phyloP scores from a whole-genome alignment of 2,329 filamentous ascomycete species.

The Tolypocladium ovalisporum region DNA sequence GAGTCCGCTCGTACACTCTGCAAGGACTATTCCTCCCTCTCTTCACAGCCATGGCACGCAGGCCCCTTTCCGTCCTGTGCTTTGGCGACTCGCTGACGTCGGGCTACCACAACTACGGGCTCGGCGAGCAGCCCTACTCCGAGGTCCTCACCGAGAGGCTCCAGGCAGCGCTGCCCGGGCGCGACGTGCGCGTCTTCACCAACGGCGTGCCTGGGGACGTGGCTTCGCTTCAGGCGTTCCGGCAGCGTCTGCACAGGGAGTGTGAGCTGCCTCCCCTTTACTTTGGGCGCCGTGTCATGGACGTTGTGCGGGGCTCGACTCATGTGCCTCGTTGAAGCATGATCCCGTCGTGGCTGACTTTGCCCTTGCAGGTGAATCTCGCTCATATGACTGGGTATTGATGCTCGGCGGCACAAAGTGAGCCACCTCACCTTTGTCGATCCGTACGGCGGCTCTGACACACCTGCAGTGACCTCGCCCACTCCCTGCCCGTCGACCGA shows the following conservation, averaged over 20 bases:
- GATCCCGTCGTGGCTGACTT: neutral
- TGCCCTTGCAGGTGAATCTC: conserved; percentile 9
- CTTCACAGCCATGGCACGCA: conserved; percentile 12
- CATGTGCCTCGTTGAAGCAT: neutral
- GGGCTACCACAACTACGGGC: conserved; percentile 36
- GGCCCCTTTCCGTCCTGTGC: conserved; percentile 44
- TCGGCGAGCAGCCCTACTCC: conserved; percentile 41
- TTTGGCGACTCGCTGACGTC: conserved; percentile 55
- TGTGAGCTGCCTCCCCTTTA: conserved; percentile 16
- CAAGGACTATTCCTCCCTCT: no score
- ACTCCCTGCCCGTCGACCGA: conserved; percentile 20
- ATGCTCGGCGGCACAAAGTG: conserved; percentile 55
- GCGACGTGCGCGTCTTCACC: conserved; percentile 31
- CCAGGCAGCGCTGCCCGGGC: conserved; percentile 30
- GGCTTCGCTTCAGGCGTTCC: conserved; percentile 24
- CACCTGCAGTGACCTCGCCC: conserved; percentile 38
- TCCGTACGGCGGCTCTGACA: neutral
- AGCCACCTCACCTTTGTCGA: conserved; percentile 5
- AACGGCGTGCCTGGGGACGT: conserved; percentile 42
- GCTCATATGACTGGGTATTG: conserved; percentile 47
- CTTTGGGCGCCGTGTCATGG: neutral
- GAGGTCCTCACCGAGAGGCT: conserved; percentile 34
- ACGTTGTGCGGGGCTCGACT: neutral
- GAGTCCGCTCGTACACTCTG: neutral
- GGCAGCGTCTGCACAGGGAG: conserved; percentile 18